Base-by-base conservation (phyloP, 768 basidiomycete genomes). In the Boletus huronensis region DNA sequence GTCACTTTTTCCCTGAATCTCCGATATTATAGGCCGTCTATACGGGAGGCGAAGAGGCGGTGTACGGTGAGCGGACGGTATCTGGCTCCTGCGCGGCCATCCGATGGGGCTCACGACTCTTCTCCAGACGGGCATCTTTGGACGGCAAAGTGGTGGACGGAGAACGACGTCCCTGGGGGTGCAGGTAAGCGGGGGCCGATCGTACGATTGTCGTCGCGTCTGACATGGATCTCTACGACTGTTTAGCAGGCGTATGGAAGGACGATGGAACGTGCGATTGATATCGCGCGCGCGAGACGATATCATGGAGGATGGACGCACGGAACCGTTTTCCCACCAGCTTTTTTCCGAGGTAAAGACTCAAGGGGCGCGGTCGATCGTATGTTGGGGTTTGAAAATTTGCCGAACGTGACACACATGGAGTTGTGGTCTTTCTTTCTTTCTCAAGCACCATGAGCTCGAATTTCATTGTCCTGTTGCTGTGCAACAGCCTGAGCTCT, bases 101-200 rank as follows among this genome's bases (percentile, higher is more conserved):
- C 13, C 14, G 19, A 6, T 0, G 0, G 7, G 42, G 26, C 47
- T 48, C 52, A 50, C 46, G 11, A 28, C 16, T 44, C 23, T 29
- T 17, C 48, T 17, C 9, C 10, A 60, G 79, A 76, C 31, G 77
- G 75, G 6, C 71, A 76, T 57, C 68, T 81, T 14, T 82, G 80
- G 80, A 76, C 70, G 10, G 79, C 80, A 11, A 74, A 75, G 48
- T 80, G 76, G 75, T 82, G 82, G 81, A 73, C 71, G 17, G 63
- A 77, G 59, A 70, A 67, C 32, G 75, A 79, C 65, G 19, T 57
- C 3, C 74, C 70, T 6, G 67, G 67, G 17, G 70, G 68, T 55
- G 17, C 42, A 44, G 60, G 63, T 58, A 57, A n/a, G 64, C 25
- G 3, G 13, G 13, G 23, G 2, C 25, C 14, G 9, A 39, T 21